A percentile compares a stretch with the other conserved stretches of the same genome.
These are phyloP conservation scores for Blastobotrys malaysiensis DNA, from an alignment of 1,139 yeast genomes.

Conservation along the genomic window DNA sequence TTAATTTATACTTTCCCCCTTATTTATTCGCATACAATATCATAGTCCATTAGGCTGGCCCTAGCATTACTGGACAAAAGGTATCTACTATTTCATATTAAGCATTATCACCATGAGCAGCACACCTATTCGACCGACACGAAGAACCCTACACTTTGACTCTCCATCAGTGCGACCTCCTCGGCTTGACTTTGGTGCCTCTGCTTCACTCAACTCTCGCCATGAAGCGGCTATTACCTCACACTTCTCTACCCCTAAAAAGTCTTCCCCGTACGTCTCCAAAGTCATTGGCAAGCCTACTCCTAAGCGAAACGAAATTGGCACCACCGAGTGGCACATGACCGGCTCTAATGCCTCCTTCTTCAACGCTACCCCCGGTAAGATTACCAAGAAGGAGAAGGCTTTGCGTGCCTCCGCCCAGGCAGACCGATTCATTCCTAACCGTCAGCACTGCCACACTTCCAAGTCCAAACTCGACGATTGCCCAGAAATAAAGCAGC, in stretches of 20 bases:
- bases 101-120: slow-evolving; percentile 18
- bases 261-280: slow-evolving; percentile 19
- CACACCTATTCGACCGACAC: slow-evolving; percentile 25
- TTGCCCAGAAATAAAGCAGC: slow-evolving; percentile 1
- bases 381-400: slow-evolving; percentile 23
- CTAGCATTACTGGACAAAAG: slow-evolving; percentile 9
- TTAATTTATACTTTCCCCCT: slow-evolving; percentile 7
- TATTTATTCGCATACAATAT: slow-evolving; percentile 4
- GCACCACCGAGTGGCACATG: slow-evolving; percentile 31
- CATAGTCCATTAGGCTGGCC: slow-evolving; percentile 3
- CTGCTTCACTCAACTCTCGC: slow-evolving; percentile 12
- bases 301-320: slow-evolving; percentile 45
- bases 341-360: slow-evolving; percentile 11
- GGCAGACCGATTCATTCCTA: slow-evolving; percentile 46
- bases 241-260: slow-evolving; percentile 10
- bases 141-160: slow-evolving; percentile 23
- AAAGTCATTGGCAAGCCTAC: slow-evolving; percentile 29
- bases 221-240: slow-evolving; percentile 12
- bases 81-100: slow-evolving; percentile 3
- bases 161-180: slow-evolving; percentile 20
- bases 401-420: slow-evolving; percentile 27
- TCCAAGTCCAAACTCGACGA: slow-evolving; percentile 39
- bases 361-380: slow-evolving; percentile 20
- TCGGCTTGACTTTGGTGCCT: slow-evolving; percentile 16
- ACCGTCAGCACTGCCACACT: slow-evolving; percentile 40